Percentiles rank a stretch among this genome's conserved stretches.
phyloP scores from a whole-genome alignment of 2,329 filamentous ascomycete genomes.

The Grosmannia clavigera region DNA sequence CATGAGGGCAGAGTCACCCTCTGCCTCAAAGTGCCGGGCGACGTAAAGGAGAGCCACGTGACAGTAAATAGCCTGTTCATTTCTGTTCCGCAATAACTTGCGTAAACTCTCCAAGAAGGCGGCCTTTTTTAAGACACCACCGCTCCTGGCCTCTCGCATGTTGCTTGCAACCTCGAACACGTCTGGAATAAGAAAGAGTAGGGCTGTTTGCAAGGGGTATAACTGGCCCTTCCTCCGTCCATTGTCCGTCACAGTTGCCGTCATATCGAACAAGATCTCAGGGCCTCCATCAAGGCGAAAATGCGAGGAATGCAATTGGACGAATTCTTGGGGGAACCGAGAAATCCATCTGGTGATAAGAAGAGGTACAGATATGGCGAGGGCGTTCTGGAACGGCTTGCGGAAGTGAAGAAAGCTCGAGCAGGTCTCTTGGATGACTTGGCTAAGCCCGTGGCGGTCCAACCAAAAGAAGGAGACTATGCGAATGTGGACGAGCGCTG shows the following conservation, averaged over 20 bases:
- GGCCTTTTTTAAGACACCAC: slow-evolving; percentile 52
- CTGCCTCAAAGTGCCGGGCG: slow-evolving; percentile 49
- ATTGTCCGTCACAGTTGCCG: slow-evolving; percentile 47
- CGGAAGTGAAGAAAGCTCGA: slow-evolving; percentile 55
- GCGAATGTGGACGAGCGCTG: slow-evolving; percentile 41
- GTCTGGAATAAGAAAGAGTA: slow-evolving; percentile 53
- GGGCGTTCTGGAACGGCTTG: slow-evolving; percentile 49
- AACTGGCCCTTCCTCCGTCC: slow-evolving; percentile 41
- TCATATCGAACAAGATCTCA: slow-evolving; percentile 59
- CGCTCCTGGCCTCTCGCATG: slow-evolving; percentile 49
- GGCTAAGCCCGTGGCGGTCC: slow-evolving; percentile 46
- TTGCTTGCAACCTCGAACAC: slow-evolving; percentile 60
- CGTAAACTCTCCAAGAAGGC: slow-evolving; percentile 50
- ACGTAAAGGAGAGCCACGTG: slow-evolving; percentile 49
- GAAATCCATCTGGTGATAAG: slow-evolving; percentile 55
- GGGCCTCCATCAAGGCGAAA: slow-evolving; percentile 51
- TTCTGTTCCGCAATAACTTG: slow-evolving; percentile 51
- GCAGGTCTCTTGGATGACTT: slow-evolving; percentile 53
- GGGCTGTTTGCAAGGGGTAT: slow-evolving; percentile 49
- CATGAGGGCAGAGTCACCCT: slow-evolving; percentile 47
- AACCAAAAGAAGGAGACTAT: slow-evolving; percentile 54
- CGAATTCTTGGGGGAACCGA: slow-evolving; percentile 51
- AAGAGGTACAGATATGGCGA: slow-evolving; percentile 49
- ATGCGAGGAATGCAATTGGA: slow-evolving; percentile 46
- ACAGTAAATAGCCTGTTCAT: slow-evolving; percentile 55